A percentile compares a stretch with the other conserved stretches of the same genome.
Conservation (phyloP, 208 protist species). For the Trypanosoma boissoni region DNA sequence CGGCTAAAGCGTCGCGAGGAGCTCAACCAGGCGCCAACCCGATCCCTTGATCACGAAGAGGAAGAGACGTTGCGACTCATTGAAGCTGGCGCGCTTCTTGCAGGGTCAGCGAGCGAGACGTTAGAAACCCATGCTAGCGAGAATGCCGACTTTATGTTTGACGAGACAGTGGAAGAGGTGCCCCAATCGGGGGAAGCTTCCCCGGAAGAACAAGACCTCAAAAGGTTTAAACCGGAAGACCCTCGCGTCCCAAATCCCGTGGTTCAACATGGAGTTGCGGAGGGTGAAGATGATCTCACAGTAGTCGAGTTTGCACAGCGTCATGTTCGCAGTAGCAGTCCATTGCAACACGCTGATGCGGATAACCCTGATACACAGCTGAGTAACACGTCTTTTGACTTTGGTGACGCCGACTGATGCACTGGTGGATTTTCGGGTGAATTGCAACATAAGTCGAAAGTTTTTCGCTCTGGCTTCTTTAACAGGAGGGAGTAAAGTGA, state of each 20-base stretch:
- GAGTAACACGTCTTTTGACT: too few relatives aligned
- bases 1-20: conserved; percentile 41
- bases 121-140: background rate
- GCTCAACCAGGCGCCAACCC: conserved; percentile 26
- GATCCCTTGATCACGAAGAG: conserved; percentile 55
- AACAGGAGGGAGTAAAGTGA: too few relatives aligned
- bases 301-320: conserved; percentile 31
- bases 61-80: conserved; percentile 53
- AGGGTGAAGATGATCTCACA: conserved; percentile 19
- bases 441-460: too few relatives aligned
- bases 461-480: too few relatives aligned
- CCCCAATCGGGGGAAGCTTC: too few relatives aligned
- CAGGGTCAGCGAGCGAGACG: background rate
- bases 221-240: too few relatives aligned
- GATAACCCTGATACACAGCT: too few relatives aligned
- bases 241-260: too few relatives aligned
- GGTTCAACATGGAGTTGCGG: too few relatives aligned
- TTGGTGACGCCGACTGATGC: too few relatives aligned
- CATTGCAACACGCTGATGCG: background rate
- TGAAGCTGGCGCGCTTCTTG: conserved; percentile 19
- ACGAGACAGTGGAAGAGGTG: conserved; percentile 9
- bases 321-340: background rate
- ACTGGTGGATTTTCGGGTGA: too few relatives aligned
- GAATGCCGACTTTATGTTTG: conserved; percentile 18
- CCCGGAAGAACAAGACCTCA: too few relatives aligned